phyloP scores from a whole-genome alignment of 1,139 yeast species.

The Geotrichum candidum region DNA sequence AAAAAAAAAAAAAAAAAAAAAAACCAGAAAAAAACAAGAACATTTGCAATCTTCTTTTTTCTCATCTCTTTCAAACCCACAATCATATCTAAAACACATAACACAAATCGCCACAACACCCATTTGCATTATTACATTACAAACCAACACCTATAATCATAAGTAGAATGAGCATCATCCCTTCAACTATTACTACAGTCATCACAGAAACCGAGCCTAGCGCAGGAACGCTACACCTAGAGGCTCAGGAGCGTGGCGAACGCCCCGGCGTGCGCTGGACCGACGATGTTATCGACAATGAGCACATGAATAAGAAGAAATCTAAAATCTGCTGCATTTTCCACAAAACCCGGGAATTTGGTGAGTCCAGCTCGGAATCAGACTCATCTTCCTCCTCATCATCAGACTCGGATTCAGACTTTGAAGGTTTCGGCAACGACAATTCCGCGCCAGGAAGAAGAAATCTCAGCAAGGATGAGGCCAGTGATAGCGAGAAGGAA shows the following conservation, averaged over 20 bases:
- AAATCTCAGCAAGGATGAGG: background rate
- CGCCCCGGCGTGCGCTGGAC: slow-evolving; percentile 61
- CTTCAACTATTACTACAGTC: background rate
- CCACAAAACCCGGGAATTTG: slow-evolving; percentile 75
- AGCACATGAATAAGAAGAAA: slow-evolving; percentile 77
- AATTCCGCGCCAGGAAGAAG: background rate
- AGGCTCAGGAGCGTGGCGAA: slow-evolving; percentile 2
- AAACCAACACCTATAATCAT: background rate
- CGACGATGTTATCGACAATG: slow-evolving; percentile 83
- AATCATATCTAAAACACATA: too few relatives aligned
- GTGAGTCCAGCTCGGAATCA: slow-evolving; percentile 47
- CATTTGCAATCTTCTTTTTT: background rate
- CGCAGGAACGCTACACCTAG: slow-evolving; percentile 8
- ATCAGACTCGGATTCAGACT: slow-evolving; percentile 30
- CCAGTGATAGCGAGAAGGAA: slow-evolving; percentile 1
- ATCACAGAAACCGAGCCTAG: background rate
- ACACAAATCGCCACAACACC: background rate
- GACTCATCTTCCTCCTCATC: slow-evolving; percentile 41
- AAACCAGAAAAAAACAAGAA: background rate
- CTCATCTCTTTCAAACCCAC: background rate
- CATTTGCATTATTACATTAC: background rate
- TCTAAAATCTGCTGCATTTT: slow-evolving; percentile 92
- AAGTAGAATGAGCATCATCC: background rate
- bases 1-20: too few relatives aligned
- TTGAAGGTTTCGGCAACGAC: slow-evolving; percentile 18